A percentile compares a stretch with the other conserved stretches of the same genome.
Conservation (phyloP, 2,329 filamentous ascomycete species). For the Xylaria multiplex region DNA sequence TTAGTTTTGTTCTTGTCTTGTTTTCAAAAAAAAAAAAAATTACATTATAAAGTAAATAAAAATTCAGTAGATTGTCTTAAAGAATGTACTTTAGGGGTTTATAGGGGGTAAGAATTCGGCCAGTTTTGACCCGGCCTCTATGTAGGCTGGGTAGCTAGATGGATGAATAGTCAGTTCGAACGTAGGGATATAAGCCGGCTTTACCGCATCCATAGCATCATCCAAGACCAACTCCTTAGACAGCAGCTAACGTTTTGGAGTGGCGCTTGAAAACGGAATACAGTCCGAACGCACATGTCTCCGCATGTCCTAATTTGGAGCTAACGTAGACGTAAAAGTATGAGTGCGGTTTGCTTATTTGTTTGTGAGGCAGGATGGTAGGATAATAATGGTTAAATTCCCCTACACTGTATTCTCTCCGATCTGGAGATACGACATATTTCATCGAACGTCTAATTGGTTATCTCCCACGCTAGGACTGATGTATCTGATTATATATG, state of each 20-base stretch:
- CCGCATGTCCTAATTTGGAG: not conserved
- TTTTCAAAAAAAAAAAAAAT: not conserved
- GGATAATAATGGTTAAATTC: not conserved
- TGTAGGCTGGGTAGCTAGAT: not conserved
- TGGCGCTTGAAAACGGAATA: not conserved
- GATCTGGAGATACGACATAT: not conserved
- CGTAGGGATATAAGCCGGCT: slow-evolving; percentile 35
- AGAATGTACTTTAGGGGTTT: not conserved
- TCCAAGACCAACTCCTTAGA: not conserved
- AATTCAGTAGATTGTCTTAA: not conserved
- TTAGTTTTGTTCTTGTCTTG: too few species aligned
- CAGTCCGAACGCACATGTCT: not conserved
- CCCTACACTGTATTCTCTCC: not conserved
- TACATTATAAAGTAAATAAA: not conserved
- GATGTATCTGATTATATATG: not conserved
- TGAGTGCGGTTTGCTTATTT: not conserved
- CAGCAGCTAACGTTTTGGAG: not conserved
- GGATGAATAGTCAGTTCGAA: not conserved
- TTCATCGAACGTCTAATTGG: not conserved
- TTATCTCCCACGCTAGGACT: not conserved
- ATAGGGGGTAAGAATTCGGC: not conserved
- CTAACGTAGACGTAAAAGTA: not conserved
- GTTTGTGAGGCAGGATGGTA: not conserved
- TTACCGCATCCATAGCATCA: slow-evolving; percentile 17
- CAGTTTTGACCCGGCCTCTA: not conserved